These are phyloP conservation scores for Metarhizium rileyi DNA, from an alignment of 2,329 filamentous ascomycete genomes.

Conservation along the genomic window DNA sequence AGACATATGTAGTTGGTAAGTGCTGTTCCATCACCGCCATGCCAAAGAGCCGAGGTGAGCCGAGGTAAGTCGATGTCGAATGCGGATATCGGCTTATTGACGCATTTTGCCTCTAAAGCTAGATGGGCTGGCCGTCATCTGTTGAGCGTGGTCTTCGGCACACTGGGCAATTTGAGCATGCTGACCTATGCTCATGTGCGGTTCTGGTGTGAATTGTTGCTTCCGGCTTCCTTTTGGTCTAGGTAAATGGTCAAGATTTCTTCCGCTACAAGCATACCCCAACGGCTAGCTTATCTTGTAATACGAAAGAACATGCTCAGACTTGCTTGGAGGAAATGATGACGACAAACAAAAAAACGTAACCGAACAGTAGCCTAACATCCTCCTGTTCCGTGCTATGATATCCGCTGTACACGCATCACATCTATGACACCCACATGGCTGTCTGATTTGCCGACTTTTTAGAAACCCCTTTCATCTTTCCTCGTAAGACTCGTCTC, in stretches of 20 bases:
- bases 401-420: conserved; percentile 7
- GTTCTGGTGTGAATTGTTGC: conserved; percentile 9
- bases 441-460: conserved; percentile 10
- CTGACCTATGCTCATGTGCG: conserved; percentile 8
- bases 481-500: conserved; percentile 5
- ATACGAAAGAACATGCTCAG: neutral
- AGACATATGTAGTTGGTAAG: no score
- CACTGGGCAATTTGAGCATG: conserved; percentile 3
- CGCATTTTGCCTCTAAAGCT: neutral
- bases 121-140: conserved; percentile 1
- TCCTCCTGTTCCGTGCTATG: conserved; percentile 6
- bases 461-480: neutral
- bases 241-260: no score
- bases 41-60: no score
- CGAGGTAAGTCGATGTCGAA: neutral
- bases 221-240: conserved; percentile 8
- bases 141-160: conserved; percentile 6
- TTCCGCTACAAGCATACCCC: no score
- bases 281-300: neutral
- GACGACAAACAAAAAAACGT: conserved; percentile 2
- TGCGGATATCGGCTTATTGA: neutral
- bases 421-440: conserved; percentile 10
- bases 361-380: conserved; percentile 3
- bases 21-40: no score
- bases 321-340: conserved; percentile 4